Evolutionary conservation across 139 green algal genomes (phyloP).

Genomic region (Chlorella sorokiniana): DNA sequence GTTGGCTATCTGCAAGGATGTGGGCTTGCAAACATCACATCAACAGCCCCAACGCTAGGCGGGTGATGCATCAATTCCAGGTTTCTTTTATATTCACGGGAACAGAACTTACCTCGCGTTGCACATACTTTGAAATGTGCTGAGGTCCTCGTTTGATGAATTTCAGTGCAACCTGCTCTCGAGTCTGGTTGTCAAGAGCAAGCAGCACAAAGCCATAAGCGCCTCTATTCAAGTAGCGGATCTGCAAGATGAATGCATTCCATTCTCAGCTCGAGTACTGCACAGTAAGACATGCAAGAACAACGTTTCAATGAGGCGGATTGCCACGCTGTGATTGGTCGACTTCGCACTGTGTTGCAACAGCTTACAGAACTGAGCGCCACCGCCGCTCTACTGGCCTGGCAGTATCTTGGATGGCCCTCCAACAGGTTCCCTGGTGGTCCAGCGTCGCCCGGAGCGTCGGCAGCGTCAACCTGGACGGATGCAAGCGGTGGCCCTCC

Average conservation of each 20-base stretch:
- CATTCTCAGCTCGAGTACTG: too few species aligned
- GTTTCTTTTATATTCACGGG: background rate
- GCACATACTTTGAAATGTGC: conserved; percentile 94
- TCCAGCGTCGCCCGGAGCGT: too few species aligned
- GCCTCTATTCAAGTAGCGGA: conserved; percentile 34
- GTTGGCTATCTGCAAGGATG: conserved; percentile 84
- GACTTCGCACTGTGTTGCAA: too few species aligned
- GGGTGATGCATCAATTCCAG: background rate
- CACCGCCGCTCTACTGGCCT: too few species aligned
- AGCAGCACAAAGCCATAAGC: conserved; percentile 45
- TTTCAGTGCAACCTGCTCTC: conserved; percentile 47
- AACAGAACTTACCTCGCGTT: conserved; percentile 72
- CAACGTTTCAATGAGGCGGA: too few species aligned
- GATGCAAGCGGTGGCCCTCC: too few species aligned
- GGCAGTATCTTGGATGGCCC: too few species aligned
- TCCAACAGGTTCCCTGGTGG: too few species aligned
- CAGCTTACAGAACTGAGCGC: too few species aligned
- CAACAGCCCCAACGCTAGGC: background rate
- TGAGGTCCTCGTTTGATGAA: conserved; percentile 54
- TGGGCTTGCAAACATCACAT: background rate
- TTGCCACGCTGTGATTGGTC: too few species aligned
- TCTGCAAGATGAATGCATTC: conserved; percentile 30
- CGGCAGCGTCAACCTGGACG: too few species aligned
- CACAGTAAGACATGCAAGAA: too few species aligned
- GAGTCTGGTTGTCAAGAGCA: conserved; percentile 30